Evolutionary conservation across 176 grass and related monocot genomes (phyloP), one percentile per base, ranked within the genome.

Genomic region (Avena insularis): DNA sequence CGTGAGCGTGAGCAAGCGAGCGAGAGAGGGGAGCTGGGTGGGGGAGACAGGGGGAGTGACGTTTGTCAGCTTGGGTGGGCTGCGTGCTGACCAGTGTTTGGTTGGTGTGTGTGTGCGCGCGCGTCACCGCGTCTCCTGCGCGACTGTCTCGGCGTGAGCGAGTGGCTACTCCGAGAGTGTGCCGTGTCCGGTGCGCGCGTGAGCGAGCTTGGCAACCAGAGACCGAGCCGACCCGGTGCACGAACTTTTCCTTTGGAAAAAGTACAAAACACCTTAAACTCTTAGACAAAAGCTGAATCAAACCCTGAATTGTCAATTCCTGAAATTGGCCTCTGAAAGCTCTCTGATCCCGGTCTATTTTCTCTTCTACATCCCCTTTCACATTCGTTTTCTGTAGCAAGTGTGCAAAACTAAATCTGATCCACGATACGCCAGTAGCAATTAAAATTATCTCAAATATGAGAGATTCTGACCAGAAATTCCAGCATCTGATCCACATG

Each of bases 61-160:
- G 69, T 85, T 78, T 85, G 90, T 91, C 90, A 82, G 82, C 86
- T 85, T 67, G 81, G 36, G 63, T 88, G 81, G 65, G 79, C 59
- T 61, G 68, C 73, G 47, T 76, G 89, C 71, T 71, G 84, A 86
- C 84, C 20, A 78, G 62, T 86, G 84, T 58, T 86, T 31, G 62
- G 62, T 68, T 79, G 62, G 60, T 56, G 60, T 55, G 79, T 35
- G 83, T 48, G 46, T 23, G 72, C 3, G 73, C 56, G 72, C 3
- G 59, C 56, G 23, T 23, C 33, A 43, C 54, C 36, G 53, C 53
- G 40, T 43, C 71, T 50, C 72, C 56, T 64, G 43, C 72, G 64
- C 19, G 46, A n/a, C 63, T 15, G 81, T 50, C 45, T 75, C 55
- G 25, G 82, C 53, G 65, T 59, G 82, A 13, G 68, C 35, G 40